Conservation (phyloP, 768 basidiomycete species). For the Podaxis sp. region DNA sequence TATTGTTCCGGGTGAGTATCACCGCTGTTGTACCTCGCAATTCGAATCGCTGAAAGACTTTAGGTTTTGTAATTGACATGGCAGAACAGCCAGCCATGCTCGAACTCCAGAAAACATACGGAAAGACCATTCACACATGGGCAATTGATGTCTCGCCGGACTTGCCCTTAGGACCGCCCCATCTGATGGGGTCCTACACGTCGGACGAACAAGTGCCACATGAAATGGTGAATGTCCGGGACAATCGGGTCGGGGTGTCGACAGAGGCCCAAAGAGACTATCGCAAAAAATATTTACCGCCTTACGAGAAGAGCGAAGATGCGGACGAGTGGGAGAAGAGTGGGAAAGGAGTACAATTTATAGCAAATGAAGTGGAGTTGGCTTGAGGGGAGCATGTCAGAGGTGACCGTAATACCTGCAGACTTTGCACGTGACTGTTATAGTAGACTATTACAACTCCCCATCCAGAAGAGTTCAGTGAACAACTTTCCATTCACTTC, state of each 20-base stretch:
- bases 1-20: background rate
- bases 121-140: conserved; percentile 17
- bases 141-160: conserved; percentile 11
- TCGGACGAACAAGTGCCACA: conserved; percentile 13
- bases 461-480: background rate
- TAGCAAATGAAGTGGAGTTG: conserved; percentile 7
- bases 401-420: too few relatives aligned
- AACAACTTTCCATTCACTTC: background rate
- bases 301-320: background rate
- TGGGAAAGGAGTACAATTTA: conserved; percentile 12
- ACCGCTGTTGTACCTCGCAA: background rate
- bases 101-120: conserved; percentile 15
- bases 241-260: background rate
- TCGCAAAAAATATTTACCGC: conserved; percentile 9
- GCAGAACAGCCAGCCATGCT: conserved; percentile 18
- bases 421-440: background rate
- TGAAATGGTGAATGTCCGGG: conserved; percentile 7
- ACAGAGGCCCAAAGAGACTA: conserved; percentile 4
- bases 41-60: background rate
- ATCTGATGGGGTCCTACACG: conserved; percentile 10
- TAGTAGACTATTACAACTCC: background rate
- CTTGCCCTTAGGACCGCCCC: conserved; percentile 13
- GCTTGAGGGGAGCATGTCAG: too few relatives aligned
- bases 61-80: conserved; percentile 2
- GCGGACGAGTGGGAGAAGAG: conserved; percentile 15